phyloP scores from a whole-genome alignment of 441 rosid species.

The Iberis amara region DNA sequence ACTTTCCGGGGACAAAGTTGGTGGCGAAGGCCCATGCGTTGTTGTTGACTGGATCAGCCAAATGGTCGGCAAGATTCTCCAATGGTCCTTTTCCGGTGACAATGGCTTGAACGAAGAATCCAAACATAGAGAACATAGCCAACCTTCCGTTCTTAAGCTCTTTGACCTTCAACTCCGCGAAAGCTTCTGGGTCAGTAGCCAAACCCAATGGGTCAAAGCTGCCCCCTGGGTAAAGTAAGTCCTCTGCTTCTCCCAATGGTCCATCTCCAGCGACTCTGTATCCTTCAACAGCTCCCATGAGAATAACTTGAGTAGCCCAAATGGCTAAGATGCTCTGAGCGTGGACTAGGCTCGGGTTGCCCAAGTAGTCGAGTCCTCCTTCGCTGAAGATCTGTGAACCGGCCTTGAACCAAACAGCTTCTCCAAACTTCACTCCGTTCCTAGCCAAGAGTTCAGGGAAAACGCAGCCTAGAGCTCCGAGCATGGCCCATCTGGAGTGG shows the following conservation, averaged over 20 bases:
- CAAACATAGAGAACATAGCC: constrained; percentile 79
- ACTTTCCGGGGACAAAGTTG: constrained; percentile 74
- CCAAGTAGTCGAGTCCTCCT: constrained; percentile 76
- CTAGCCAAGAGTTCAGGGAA: constrained; percentile 76
- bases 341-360: constrained; percentile 69
- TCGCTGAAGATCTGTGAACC: constrained; percentile 75
- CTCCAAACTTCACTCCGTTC: constrained; percentile 73
- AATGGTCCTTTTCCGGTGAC: constrained; percentile 72
- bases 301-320: constrained; percentile 60
- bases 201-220: constrained; percentile 77
- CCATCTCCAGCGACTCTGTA: constrained; percentile 59
- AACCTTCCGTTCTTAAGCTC: constrained; percentile 70
- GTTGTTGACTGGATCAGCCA: constrained; percentile 74
- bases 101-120: constrained; percentile 68
- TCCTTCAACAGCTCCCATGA: constrained; percentile 76
- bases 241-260: constrained; percentile 58
- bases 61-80: constrained; percentile 70
- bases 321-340: constrained; percentile 75
- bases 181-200: constrained; percentile 69
- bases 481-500: constrained; percentile 77
- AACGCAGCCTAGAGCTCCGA: constrained; percentile 68
- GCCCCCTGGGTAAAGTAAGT: constrained; percentile 62
- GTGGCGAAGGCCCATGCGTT: constrained; percentile 83
- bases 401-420: constrained; percentile 83
- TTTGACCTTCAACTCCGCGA: constrained; percentile 72